Conservation (phyloP, 2,329 filamentous ascomycete species). For the Botryosphaeria dothidea region DNA sequence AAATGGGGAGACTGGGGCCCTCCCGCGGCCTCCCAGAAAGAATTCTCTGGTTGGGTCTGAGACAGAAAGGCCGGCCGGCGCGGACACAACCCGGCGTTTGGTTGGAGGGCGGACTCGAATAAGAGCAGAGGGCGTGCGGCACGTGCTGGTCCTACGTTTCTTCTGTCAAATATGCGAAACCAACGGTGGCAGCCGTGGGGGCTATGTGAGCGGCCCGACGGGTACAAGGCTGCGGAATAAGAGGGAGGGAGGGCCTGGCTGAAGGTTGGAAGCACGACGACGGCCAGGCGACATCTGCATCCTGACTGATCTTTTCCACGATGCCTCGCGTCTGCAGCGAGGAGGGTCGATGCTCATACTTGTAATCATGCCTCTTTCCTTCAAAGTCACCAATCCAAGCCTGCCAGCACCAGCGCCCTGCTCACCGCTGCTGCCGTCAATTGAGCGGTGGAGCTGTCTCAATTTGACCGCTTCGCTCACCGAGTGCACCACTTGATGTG, state of each 20-base stretch:
- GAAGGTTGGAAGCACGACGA: conserved; percentile 5
- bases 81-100: background rate
- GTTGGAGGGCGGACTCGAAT: conserved; percentile 13
- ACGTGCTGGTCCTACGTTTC: conserved; percentile 9
- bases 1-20: background rate
- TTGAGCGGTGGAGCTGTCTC: conserved; percentile 6
- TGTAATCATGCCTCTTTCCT: conserved; percentile 20
- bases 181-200: conserved; percentile 1
- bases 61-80: background rate
- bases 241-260: background rate
- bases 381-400: conserved; percentile 3
- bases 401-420: background rate
- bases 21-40: background rate
- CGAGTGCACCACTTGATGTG: conserved; percentile 4
- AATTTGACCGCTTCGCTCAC: conserved; percentile 4
- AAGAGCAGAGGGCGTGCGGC: background rate
- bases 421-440: background rate
- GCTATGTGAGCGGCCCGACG: background rate
- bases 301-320: background rate
- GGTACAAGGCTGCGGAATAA: too few relatives aligned
- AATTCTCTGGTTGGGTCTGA: conserved; percentile 6
- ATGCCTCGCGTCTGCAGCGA: conserved; percentile 3
- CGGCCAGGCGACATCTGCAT: background rate
- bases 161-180: background rate
- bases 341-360: conserved; percentile 13